Evolutionary conservation across 169 alveolate genomes (phyloP).

Genomic region (Cryptosporidium xiaoi): DNA sequence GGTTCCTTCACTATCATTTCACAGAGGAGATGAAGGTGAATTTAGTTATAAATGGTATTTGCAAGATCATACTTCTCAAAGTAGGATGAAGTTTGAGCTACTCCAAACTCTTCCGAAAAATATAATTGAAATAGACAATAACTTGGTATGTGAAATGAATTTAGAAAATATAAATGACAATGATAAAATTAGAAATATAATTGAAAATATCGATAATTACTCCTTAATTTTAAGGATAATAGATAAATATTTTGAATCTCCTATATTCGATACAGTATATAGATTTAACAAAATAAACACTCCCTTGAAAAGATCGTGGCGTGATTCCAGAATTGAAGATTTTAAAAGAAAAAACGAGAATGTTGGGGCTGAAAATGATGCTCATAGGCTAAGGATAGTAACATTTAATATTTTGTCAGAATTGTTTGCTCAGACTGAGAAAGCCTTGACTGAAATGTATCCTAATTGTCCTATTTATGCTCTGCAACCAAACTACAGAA

Average conservation of each 20-base stretch:
- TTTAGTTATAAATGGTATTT: constrained; percentile 50
- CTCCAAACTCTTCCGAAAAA: constrained; percentile 14
- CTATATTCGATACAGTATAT: constrained; percentile 38
- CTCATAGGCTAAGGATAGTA: constrained; percentile 24
- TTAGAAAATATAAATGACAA: not conserved
- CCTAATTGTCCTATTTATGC: constrained; percentile 42
- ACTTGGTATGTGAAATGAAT: constrained; percentile 18
- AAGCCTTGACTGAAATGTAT: constrained; percentile 69
- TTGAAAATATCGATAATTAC: constrained; percentile 4
- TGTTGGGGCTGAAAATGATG: not conserved
- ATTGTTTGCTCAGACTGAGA: constrained; percentile 41
- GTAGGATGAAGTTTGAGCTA: constrained; percentile 4
- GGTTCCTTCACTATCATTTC: constrained; percentile 31
- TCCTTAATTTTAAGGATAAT: constrained; percentile 41
- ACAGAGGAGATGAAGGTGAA: constrained; percentile 1
- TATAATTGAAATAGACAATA: constrained; percentile 6
- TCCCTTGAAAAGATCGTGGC: constrained; percentile 25
- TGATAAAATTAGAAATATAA: not conserved
- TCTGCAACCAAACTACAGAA: constrained; percentile 50
- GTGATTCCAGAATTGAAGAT: constrained; percentile 25
- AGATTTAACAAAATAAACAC: constrained; percentile 12
- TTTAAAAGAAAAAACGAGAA: constrained; percentile 3
- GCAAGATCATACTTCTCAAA: not conserved
- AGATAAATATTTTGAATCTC: not conserved
- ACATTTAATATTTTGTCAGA: constrained; percentile 58